These are phyloP conservation scores for Pichia scutulata DNA, from an alignment of 805 yeast genomes.

Conservation along the genomic window DNA sequence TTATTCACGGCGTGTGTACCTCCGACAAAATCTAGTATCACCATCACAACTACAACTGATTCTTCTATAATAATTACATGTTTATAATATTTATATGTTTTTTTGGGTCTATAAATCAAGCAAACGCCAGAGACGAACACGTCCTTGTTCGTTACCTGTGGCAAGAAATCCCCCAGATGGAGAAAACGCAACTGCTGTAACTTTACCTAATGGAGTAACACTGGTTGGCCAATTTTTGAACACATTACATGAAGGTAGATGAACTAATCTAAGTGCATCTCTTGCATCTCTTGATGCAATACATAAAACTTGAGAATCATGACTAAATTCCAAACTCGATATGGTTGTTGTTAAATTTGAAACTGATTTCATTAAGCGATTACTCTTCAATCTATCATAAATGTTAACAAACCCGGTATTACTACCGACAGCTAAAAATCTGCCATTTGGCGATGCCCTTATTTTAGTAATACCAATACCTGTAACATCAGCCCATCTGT, in stretches of 20 bases:
- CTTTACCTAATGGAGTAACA: slow-evolving; percentile 93
- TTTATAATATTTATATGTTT: neutral
- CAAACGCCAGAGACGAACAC: slow-evolving; percentile 79
- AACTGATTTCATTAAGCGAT: slow-evolving; percentile 54
- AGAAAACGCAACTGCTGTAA: slow-evolving; percentile 71
- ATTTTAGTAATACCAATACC: slow-evolving; percentile 79
- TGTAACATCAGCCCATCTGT: slow-evolving; percentile 79
- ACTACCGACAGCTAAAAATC: slow-evolving; percentile 86
- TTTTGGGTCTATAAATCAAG: slow-evolving; percentile 1
- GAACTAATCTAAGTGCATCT: slow-evolving; percentile 82
- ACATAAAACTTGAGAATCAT: slow-evolving; percentile 84
- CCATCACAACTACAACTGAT: neutral
- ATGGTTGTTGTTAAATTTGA: slow-evolving; percentile 80
- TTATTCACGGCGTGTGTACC: neutral
- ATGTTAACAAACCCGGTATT: slow-evolving; percentile 84
- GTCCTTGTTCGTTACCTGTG: slow-evolving; percentile 87
- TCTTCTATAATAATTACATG: neutral
- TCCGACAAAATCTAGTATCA: neutral
- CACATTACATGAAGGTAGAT: slow-evolving; percentile 78
- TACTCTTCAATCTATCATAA: slow-evolving; percentile 48
- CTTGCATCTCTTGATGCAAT: slow-evolving; percentile 78
- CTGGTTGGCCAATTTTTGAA: slow-evolving; percentile 97
- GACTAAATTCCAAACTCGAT: slow-evolving; percentile 63
- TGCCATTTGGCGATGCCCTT: slow-evolving; percentile 44
- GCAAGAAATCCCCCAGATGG: slow-evolving; percentile 78